These are phyloP conservation scores for Lactarius tabidus DNA, from an alignment of 768 basidiomycete species.

Conservation along the genomic window DNA sequence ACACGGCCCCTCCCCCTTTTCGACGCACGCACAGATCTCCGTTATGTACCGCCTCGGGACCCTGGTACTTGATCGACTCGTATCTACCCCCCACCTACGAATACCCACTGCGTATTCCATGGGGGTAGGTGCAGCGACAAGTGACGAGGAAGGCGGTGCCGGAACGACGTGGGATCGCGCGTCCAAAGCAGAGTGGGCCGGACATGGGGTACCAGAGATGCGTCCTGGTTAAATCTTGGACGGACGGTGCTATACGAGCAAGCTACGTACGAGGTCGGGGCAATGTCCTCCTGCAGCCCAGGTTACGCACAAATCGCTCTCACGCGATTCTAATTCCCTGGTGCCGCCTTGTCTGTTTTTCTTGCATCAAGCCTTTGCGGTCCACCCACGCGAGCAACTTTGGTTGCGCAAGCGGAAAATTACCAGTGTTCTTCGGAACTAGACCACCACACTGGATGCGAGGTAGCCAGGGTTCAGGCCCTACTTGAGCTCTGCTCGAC, in stretches of 20 bases:
- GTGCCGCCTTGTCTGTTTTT: conserved; percentile 12
- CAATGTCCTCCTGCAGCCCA: not conserved
- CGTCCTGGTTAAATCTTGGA: conserved; percentile 2
- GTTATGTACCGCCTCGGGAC: conserved; percentile 23
- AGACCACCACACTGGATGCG: conserved; percentile 18
- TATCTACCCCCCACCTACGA: conserved; percentile 4
- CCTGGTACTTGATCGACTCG: conserved; percentile 9
- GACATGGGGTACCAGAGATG: conserved; percentile 9
- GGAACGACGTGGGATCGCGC: conserved; percentile 19
- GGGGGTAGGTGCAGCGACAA: conserved; percentile 3
- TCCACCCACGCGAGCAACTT: not conserved
- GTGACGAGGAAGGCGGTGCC: conserved; percentile 23
- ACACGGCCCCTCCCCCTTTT: conserved; percentile 1
- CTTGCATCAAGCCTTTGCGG: conserved; percentile 5
- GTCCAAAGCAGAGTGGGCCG: conserved; percentile 1
- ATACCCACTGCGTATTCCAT: conserved; percentile 9
- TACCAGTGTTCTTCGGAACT: conserved; percentile 18
- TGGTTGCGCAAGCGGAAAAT: not conserved
- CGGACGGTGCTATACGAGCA: conserved; percentile 12
- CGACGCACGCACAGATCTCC: conserved; percentile 13
- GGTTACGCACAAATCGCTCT: conserved; percentile 4
- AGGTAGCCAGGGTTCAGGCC: conserved; percentile 18
- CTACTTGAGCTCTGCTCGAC: conserved; percentile 23
- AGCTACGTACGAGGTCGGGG: conserved; percentile 4
- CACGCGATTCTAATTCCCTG: conserved; percentile 11